These are phyloP conservation scores for Yamadazyma mexicana DNA, from an alignment of 1,139 yeast species.

Conservation along the genomic window DNA sequence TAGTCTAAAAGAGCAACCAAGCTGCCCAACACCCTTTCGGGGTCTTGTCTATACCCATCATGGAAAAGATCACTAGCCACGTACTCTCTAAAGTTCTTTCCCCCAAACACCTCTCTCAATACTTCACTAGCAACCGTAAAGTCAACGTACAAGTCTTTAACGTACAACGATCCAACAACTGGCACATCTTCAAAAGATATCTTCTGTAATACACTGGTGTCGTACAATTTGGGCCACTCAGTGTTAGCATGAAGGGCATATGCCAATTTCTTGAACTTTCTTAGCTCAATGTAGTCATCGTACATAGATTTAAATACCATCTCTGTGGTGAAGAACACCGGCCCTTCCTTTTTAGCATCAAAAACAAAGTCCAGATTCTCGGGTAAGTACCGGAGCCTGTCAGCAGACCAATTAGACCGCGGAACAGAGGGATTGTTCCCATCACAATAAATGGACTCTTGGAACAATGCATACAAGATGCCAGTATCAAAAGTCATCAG, in stretches of 20 bases:
- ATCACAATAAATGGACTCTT: conserved; percentile 58
- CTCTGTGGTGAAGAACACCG: conserved; percentile 56
- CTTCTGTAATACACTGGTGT: conserved; percentile 26
- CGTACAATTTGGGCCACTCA: conserved; percentile 46
- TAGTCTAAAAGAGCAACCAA: conserved; percentile 41
- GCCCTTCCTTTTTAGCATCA: conserved; percentile 13
- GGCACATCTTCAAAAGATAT: conserved; percentile 41
- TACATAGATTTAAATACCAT: conserved; percentile 55
- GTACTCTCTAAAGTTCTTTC: conserved; percentile 37
- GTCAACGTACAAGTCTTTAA: conserved; percentile 56
- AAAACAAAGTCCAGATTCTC: conserved; percentile 28
- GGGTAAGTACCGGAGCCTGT: conserved; percentile 31
- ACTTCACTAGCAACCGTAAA: conserved; percentile 40
- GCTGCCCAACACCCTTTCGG: conserved; percentile 40
- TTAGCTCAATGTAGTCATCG: conserved; percentile 47
- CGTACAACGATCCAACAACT: conserved; percentile 52
- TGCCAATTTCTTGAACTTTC: conserved; percentile 42
- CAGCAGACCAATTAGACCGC: conserved; percentile 50
- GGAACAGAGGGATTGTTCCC: conserved; percentile 20
- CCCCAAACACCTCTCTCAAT: conserved; percentile 28
- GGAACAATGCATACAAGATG: conserved; percentile 53
- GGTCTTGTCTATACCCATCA: conserved; percentile 47
- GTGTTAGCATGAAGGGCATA: conserved; percentile 38
- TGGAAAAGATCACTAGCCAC: conserved; percentile 55
- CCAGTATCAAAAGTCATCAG: conserved; percentile 51